Conservation (phyloP, 225 moss, liverwort and hornwort species). For the Rhytidiadelphus loreus region DNA sequence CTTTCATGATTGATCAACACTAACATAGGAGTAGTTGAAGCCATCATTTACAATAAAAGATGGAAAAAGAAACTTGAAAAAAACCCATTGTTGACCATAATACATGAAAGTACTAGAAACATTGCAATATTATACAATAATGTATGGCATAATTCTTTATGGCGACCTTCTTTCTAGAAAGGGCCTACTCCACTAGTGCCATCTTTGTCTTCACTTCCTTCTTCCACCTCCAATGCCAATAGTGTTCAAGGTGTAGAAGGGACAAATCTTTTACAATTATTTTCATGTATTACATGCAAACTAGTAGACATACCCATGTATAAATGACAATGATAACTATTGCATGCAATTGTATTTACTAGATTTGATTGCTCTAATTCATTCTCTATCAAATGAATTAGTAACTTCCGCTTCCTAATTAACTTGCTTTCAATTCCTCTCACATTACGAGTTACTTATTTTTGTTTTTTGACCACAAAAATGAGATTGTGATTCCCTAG, state of each 20-base stretch:
- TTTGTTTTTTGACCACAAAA: fast-evolving
- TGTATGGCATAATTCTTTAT: neutral
- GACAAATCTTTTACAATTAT: neutral
- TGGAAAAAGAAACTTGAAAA: neutral
- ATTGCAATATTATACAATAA: neutral
- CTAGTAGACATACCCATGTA: fast-evolving
- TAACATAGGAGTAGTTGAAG: neutral
- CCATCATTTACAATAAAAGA: neutral
- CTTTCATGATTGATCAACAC: neutral
- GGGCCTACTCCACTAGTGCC: too few species aligned
- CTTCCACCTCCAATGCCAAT: neutral
- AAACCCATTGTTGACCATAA: neutral
- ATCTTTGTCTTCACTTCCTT: neutral
- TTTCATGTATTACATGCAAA: fast-evolving
- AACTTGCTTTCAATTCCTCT: neutral
- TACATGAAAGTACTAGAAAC: neutral
- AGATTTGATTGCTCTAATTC: neutral
- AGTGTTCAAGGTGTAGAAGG: fast-evolving
- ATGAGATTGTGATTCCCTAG: fast-evolving
- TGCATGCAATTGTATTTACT: neutral
- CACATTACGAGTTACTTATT: neutral
- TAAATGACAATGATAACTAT: too few species aligned
- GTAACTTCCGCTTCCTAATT: neutral
- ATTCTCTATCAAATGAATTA: neutral
- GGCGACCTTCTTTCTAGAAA: neutral